A percentile compares a stretch with the other conserved stretches of the same genome.
phyloP scores from a whole-genome alignment of 192 early-diverging fungal genomes.

The Podila clonocystis region DNA sequence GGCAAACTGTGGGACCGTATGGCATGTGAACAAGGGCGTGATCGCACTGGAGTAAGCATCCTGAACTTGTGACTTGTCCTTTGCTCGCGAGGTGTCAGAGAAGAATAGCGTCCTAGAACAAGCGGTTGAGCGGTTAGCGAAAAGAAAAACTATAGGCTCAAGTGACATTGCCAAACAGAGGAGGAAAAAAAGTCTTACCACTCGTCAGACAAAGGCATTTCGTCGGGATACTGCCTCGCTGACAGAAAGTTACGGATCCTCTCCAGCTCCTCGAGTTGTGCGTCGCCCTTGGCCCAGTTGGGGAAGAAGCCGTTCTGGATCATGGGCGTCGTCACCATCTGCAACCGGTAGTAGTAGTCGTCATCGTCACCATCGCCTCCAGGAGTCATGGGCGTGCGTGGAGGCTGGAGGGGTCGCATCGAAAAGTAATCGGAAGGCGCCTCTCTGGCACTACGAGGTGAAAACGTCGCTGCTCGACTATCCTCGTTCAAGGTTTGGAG shows the following conservation, averaged over 20 bases:
- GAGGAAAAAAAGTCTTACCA: constrained; percentile 23
- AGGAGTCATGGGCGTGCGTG: constrained; percentile 46
- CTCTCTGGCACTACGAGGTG: constrained; percentile 31
- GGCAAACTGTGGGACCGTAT: constrained; percentile 59
- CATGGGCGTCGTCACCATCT: constrained; percentile 52
- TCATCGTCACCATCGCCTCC: constrained; percentile 44
- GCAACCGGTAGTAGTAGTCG: constrained; percentile 42
- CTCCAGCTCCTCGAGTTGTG: constrained; percentile 42
- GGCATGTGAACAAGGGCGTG: constrained; percentile 56
- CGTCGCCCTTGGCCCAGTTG: constrained; percentile 52
- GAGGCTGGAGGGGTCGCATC: constrained; percentile 44
- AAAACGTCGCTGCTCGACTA: constrained; percentile 14
- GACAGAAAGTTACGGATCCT: constrained; percentile 40
- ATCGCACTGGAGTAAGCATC: constrained; percentile 57
- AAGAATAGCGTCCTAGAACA: constrained; percentile 54
- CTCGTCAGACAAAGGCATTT: constrained; percentile 52
- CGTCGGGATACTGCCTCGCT: constrained; percentile 41
- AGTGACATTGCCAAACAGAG: not conserved
- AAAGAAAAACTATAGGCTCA: not conserved
- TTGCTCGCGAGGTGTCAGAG: constrained; percentile 55
- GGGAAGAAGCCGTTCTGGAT: constrained; percentile 52
- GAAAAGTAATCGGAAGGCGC: constrained; percentile 36
- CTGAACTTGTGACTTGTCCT: constrained; percentile 34
- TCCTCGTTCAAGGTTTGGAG: constrained; percentile 33
- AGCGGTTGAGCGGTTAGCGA: not conserved